Percentiles rank a stretch among this genome's conserved stretches.
phyloP scores from a whole-genome alignment of 2,329 filamentous ascomycete species.

The Colletotrichum gloeosporioides region DNA sequence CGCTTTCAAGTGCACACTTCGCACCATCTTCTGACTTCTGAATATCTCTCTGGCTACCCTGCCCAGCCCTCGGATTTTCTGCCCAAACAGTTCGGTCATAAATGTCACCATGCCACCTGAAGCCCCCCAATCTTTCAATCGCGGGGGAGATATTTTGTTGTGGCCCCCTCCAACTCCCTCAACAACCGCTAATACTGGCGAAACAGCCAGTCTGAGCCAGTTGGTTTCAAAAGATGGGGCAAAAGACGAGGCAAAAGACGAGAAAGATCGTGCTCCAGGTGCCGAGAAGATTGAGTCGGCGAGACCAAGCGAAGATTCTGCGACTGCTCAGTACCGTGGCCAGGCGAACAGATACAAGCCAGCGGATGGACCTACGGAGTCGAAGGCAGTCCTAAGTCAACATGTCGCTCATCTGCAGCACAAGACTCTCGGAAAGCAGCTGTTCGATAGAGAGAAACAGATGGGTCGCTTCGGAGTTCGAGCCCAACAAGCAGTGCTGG shows the following conservation, averaged over 20 bases:
- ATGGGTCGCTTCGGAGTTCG: neutral
- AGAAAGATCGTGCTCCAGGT: neutral
- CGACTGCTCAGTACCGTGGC: neutral
- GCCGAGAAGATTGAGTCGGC: neutral
- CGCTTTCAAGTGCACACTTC: neutral
- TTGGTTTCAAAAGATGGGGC: neutral
- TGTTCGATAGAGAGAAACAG: neutral
- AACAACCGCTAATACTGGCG: neutral
- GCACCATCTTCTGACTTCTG: neutral
- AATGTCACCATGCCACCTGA: neutral
- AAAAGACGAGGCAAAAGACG: neutral
- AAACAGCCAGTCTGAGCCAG: neutral
- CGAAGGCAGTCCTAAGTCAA: neutral
- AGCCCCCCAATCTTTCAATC: neutral
- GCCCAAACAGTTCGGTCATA: neutral
- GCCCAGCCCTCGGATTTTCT: neutral
- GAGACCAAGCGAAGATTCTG: neutral
- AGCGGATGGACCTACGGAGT: neutral
- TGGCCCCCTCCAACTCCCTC: neutral
- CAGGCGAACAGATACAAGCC: neutral
- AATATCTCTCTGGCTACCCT: neutral
- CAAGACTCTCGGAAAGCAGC: neutral
- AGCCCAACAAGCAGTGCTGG: neutral
- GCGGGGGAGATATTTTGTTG: neutral
- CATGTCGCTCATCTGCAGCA: neutral